A percentile compares a stretch with the other conserved stretches of the same genome.
Conservation (phyloP, 306 rosid species). For the Lupinus albus region DNA sequence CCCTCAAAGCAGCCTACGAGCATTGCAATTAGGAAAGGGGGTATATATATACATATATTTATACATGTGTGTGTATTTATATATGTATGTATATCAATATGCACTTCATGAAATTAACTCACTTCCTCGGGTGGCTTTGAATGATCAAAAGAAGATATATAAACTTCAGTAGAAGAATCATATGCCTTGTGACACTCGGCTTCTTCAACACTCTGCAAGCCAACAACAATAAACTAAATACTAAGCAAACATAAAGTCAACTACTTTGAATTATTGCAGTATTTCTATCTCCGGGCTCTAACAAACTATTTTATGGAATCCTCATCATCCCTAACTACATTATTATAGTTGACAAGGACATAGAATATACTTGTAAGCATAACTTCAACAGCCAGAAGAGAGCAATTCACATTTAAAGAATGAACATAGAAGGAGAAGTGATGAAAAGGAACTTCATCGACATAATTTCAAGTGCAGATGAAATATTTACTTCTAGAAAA, state of each 20-base stretch:
- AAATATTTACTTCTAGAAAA: background rate
- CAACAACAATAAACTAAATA: conserved; percentile 28
- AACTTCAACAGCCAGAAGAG: background rate
- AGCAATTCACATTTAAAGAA: conserved; percentile 14
- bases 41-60: no score
- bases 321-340: conserved; percentile 6
- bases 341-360: background rate
- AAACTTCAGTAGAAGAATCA: conserved; percentile 74
- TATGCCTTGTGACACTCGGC: conserved; percentile 85
- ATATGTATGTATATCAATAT: background rate
- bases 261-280: conserved; percentile 1
- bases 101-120: conserved; percentile 46
- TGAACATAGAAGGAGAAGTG: conserved; percentile 20
- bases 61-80: no score
- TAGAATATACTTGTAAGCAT: conserved; percentile 1
- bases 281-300: conserved; percentile 9
- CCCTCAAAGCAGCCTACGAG: conserved; percentile 77
- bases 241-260: conserved; percentile 17
- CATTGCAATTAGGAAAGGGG: conserved; percentile 39
- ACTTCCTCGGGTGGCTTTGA: conserved; percentile 90
- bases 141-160: conserved; percentile 75
- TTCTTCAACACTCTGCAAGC: conserved; percentile 90
- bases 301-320: background rate
- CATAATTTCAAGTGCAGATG: conserved; percentile 2
- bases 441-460: conserved; percentile 9